Percentiles rank a stretch among this genome's conserved stretches.
Evolutionary conservation across 148 eudicot genomes (phyloP).

Genomic region (Vaccinium myrtillus): DNA sequence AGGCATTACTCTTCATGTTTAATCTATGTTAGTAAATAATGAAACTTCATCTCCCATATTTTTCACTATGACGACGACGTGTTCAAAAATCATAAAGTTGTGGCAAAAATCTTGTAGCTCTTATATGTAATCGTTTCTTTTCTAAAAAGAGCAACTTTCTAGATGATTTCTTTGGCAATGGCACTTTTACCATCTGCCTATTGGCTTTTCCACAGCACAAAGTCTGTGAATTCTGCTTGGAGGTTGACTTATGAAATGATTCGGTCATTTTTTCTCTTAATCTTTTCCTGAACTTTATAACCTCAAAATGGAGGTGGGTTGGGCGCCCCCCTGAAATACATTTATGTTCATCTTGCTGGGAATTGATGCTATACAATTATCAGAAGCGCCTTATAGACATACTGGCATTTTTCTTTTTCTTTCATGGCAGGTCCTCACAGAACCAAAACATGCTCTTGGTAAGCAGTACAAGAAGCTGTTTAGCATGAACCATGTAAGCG

Average conservation of each 20-base stretch:
- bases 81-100: background rate
- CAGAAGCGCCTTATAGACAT: background rate
- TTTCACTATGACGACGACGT: background rate
- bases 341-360: background rate
- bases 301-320: background rate
- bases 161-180: background rate
- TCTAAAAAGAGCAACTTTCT: background rate
- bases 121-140: background rate
- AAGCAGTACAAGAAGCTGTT: constrained; percentile 94
- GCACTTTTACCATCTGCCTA: background rate
- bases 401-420: constrained; percentile 3
- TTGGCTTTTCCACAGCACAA: background rate
- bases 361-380: background rate
- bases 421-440: constrained; percentile 65
- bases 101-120: background rate
- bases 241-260: background rate
- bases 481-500: constrained; percentile 86
- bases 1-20: background rate
- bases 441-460: constrained; percentile 91
- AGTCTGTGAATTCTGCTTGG: background rate
- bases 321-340: background rate
- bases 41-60: background rate
- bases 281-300: background rate
- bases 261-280: background rate
- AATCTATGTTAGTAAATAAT: constrained; percentile 1